Conservation (phyloP, 2,329 filamentous ascomycete genomes). For the Claviceps citrina region DNA sequence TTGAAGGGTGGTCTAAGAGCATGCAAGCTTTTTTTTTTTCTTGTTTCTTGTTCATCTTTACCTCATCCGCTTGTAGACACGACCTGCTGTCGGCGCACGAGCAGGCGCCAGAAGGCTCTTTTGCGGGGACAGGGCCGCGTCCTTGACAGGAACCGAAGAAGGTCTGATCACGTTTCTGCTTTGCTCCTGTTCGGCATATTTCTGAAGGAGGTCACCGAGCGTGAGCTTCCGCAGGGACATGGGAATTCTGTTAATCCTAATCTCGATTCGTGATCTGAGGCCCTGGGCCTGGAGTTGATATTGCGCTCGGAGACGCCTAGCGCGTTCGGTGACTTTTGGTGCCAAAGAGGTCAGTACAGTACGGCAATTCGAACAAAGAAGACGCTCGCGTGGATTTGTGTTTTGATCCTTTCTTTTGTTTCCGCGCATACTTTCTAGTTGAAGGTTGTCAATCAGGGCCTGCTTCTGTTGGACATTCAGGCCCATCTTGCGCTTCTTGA, state of each 20-base stretch:
- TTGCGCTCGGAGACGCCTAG: slow-evolving; percentile 73
- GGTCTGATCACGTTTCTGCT: slow-evolving; percentile 22
- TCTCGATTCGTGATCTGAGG: slow-evolving; percentile 71
- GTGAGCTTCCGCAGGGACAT: slow-evolving; percentile 60
- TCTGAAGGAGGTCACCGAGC: slow-evolving; percentile 61
- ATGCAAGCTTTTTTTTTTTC: slow-evolving; percentile 8
- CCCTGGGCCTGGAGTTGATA: slow-evolving; percentile 80
- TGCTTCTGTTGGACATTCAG: slow-evolving; percentile 65
- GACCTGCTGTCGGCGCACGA: slow-evolving; percentile 11
- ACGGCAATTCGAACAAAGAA: not conserved
- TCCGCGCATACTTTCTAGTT: slow-evolving; percentile 58
- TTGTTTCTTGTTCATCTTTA: slow-evolving; percentile 13
- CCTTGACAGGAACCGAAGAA: slow-evolving; percentile 37
- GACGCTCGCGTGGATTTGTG: not conserved
- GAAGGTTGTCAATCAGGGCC: slow-evolving; percentile 73
- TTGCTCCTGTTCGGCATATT: slow-evolving; percentile 30
- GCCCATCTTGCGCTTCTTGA: slow-evolving; percentile 43
- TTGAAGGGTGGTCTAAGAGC: slow-evolving; percentile 1
- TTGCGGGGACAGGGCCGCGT: slow-evolving; percentile 22
- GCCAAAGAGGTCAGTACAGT: slow-evolving; percentile 3
- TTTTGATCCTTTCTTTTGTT: not conserved
- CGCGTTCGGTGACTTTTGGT: slow-evolving; percentile 62
- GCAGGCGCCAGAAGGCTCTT: slow-evolving; percentile 18
- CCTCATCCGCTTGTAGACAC: slow-evolving; percentile 35
- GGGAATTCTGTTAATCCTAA: slow-evolving; percentile 86